Base-by-base conservation (phyloP, 1,284 basidiomycete species). In the Ustilago shanxiensis region DNA sequence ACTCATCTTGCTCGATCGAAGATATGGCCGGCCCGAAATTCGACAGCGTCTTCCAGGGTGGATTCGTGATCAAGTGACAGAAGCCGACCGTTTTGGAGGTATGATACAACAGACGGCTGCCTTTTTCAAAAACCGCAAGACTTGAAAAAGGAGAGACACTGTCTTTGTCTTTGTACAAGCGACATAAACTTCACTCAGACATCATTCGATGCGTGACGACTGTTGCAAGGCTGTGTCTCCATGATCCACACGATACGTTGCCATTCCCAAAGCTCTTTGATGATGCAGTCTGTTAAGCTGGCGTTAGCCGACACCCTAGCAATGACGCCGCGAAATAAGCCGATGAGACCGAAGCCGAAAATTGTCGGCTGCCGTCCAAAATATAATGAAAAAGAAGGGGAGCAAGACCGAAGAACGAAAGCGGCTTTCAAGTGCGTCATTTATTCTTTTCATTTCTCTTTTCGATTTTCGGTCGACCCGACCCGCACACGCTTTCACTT, bases 21-120 rank as follows among this genome's bases (percentile, higher is more conserved):
- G 84, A 11, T 86, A 80, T 56, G 72, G 52, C 8, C 75, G 83
- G 7, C 24, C 66, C 16, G 81, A 85, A 37, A 84, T 85, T 45
- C 44, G 50, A 0, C 55, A 65, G 35, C 72, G 80, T 16, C 75
- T 86, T 1, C 84, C 84, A 1, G 72, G 72, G 3, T 85, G 82
- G 96, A 95, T 98, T 68, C 91, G 91, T 3, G 88, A 90, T 60
- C 89, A 90, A 39, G 87, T 94, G 20, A 85, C 88, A 33, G 88
- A 91, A 1, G 88, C 91, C 18, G 89, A 92, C 14, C 89, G 89
- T 10, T 98, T 95, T 87, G 92, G 92, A 7, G 90, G 90, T 65
- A 90, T 90, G 2, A 90, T 95, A 72, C 91, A 90, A 79, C 89
- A 90, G 60, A 86, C 95, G 1, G 83, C 78, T 13, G 65, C 61